Percentiles rank a stretch among this genome's conserved stretches.
phyloP scores from a whole-genome alignment of 2,329 filamentous ascomycete genomes.

The Fusarium luffae region DNA sequence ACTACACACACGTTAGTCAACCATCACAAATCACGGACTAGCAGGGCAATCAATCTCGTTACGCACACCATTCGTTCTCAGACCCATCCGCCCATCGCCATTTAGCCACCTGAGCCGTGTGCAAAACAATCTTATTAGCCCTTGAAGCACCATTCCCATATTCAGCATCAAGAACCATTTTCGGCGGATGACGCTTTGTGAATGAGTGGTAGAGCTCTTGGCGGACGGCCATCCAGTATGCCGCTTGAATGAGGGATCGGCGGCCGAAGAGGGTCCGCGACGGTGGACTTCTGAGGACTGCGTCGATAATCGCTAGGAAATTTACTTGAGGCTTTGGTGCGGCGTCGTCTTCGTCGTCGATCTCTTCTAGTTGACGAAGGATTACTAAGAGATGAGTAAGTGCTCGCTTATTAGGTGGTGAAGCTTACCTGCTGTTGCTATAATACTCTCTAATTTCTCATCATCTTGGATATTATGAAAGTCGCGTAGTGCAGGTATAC shows the following conservation, averaged over 20 bases:
- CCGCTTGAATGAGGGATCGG: constrained; percentile 52
- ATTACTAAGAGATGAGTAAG: constrained; percentile 47
- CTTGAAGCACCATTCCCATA: constrained; percentile 51
- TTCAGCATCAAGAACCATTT: constrained; percentile 51
- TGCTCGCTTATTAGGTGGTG: no score
- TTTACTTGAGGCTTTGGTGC: constrained; percentile 48
- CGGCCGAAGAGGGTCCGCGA: constrained; percentile 52
- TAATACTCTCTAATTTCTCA: constrained; percentile 54
- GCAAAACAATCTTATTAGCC: constrained; percentile 55
- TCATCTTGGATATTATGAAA: constrained; percentile 53
- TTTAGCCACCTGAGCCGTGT: constrained; percentile 55
- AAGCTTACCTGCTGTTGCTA: constrained; percentile 50
- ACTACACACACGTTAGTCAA: constrained; percentile 34
- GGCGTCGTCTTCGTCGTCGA: constrained; percentile 53
- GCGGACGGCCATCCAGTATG: constrained; percentile 56
- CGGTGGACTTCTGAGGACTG: constrained; percentile 52
- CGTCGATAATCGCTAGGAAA: constrained; percentile 55
- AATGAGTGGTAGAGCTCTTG: constrained; percentile 57
- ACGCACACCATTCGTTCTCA: constrained; percentile 53
- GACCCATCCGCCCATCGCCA: constrained; percentile 55
- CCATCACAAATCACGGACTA: no score
- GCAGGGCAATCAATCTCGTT: not conserved
- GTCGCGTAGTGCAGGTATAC: constrained; percentile 53
- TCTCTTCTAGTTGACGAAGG: constrained; percentile 55
- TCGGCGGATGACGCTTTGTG: constrained; percentile 52